Evolutionary conservation across 345 rosid genomes (phyloP).

Genomic region (Syzygium grande): DNA sequence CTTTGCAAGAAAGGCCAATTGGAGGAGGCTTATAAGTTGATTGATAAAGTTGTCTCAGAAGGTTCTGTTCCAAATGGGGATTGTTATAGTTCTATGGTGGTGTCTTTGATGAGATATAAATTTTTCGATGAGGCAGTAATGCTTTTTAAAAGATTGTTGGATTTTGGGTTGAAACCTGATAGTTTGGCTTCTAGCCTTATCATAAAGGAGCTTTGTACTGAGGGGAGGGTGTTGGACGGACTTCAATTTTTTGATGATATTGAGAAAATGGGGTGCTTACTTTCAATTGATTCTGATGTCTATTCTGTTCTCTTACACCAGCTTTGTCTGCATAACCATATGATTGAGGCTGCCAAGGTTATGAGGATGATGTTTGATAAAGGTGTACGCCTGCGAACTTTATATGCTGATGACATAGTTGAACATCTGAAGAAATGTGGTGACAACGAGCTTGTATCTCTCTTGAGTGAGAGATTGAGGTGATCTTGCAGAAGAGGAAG

Average conservation of each 20-base stretch:
- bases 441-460: slow-evolving; percentile 26
- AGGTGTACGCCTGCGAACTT: slow-evolving; percentile 26
- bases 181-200: slow-evolving; percentile 57
- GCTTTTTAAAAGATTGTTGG: slow-evolving; percentile 42
- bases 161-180: slow-evolving; percentile 49
- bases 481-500: neutral
- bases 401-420: slow-evolving; percentile 25
- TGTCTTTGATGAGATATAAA: slow-evolving; percentile 37
- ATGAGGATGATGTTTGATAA: slow-evolving; percentile 45
- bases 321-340: slow-evolving; percentile 35
- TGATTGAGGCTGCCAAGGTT: slow-evolving; percentile 54
- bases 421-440: slow-evolving; percentile 32
- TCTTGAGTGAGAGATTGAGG: slow-evolving; percentile 14
- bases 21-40: slow-evolving; percentile 46
- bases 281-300: slow-evolving; percentile 55
- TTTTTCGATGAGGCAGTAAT: slow-evolving; percentile 51
- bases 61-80: slow-evolving; percentile 53
- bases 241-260: slow-evolving; percentile 41
- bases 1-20: slow-evolving; percentile 37
- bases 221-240: slow-evolving; percentile 46
- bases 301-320: slow-evolving; percentile 42
- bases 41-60: slow-evolving; percentile 39
- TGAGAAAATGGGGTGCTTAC: slow-evolving; percentile 30
- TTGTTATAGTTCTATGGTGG: slow-evolving; percentile 56
- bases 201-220: slow-evolving; percentile 48